phyloP scores from a whole-genome alignment of 257 asterid genomes.

The Solanum acaule region DNA sequence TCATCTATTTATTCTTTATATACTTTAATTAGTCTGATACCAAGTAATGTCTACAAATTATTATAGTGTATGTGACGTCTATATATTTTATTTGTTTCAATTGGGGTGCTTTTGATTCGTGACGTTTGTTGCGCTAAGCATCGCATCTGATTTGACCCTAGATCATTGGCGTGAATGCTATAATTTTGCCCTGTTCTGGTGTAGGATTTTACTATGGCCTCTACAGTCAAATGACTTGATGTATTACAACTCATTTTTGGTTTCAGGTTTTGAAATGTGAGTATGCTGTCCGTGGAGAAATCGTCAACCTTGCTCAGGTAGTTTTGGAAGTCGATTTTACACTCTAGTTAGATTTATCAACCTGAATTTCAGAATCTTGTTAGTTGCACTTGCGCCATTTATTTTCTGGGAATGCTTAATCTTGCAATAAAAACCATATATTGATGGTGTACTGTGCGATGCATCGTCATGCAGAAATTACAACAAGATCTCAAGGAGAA shows the following conservation, averaged over 20 bases:
- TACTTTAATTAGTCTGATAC: not conserved
- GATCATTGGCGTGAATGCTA: not conserved
- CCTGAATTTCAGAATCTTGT: not conserved
- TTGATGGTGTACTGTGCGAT: not conserved
- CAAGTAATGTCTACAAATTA: not conserved
- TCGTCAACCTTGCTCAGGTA: constrained; percentile 92
- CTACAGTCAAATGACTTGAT: not conserved
- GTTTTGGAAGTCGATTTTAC: not conserved
- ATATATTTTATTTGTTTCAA: not conserved
- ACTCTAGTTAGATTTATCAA: not conserved
- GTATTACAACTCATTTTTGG: not conserved
- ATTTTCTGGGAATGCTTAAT: not conserved
- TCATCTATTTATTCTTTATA: not conserved
- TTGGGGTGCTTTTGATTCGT: not conserved
- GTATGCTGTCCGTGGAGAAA: constrained; percentile 98
- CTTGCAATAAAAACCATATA: not conserved
- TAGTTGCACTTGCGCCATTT: not conserved
- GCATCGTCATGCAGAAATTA: constrained; percentile 27
- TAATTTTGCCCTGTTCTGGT: not conserved
- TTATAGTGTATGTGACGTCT: not conserved
- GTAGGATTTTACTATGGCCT: not conserved
- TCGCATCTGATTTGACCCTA: not conserved
- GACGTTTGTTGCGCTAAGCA: not conserved
- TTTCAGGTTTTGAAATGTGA: constrained; percentile 79
- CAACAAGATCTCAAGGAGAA: constrained; percentile 40